A percentile compares a stretch with the other conserved stretches of the same genome.
Evolutionary conservation across 2,329 filamentous ascomycete genomes (phyloP).

Genomic region (Aspergillus pseudonomiae): DNA sequence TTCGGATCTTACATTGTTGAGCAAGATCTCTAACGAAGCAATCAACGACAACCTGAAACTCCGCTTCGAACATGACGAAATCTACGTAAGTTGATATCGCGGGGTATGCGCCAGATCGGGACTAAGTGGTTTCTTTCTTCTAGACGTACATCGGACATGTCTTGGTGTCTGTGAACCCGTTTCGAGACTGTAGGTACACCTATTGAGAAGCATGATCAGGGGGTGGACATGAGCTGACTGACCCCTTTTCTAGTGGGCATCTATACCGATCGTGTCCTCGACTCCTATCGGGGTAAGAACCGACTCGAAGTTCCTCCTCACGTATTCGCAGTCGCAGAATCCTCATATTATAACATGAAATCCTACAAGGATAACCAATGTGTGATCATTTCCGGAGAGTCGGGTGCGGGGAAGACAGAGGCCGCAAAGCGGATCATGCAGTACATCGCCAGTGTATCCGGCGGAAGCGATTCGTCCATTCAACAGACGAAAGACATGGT

Average conservation of each 20-base stretch:
- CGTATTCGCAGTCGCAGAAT: slow-evolving; percentile 96
- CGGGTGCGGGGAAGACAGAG: slow-evolving; percentile 96
- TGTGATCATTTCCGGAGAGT: slow-evolving; percentile 98
- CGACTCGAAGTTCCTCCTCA: slow-evolving; percentile 90
- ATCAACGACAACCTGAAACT: slow-evolving; percentile 99
- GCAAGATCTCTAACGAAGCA: slow-evolving; percentile 97
- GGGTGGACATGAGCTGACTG: background rate
- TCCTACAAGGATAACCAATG: slow-evolving; percentile 99
- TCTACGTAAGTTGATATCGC: slow-evolving; percentile 66
- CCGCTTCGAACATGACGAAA: slow-evolving; percentile 94
- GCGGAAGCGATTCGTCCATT: slow-evolving; percentile 80
- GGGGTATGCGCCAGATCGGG: slow-evolving; percentile 19
- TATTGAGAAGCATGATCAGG: background rate
- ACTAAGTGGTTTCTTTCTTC: slow-evolving; percentile 19
- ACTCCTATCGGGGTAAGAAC: slow-evolving; percentile 96
- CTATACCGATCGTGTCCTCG: slow-evolving; percentile 91
- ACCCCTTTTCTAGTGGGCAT: slow-evolving; percentile 71
- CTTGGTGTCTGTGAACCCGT: slow-evolving; percentile 97
- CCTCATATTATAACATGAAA: slow-evolving; percentile 99
- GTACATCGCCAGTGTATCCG: slow-evolving; percentile 97
- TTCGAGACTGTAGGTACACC: slow-evolving; percentile 72
- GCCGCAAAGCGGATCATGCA: slow-evolving; percentile 99
- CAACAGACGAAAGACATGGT: slow-evolving; percentile 99
- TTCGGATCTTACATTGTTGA: slow-evolving; percentile 93
- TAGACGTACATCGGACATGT: slow-evolving; percentile 99